Conservation (phyloP, 768 basidiomycete genomes). For the Tulasnella sp. region DNA sequence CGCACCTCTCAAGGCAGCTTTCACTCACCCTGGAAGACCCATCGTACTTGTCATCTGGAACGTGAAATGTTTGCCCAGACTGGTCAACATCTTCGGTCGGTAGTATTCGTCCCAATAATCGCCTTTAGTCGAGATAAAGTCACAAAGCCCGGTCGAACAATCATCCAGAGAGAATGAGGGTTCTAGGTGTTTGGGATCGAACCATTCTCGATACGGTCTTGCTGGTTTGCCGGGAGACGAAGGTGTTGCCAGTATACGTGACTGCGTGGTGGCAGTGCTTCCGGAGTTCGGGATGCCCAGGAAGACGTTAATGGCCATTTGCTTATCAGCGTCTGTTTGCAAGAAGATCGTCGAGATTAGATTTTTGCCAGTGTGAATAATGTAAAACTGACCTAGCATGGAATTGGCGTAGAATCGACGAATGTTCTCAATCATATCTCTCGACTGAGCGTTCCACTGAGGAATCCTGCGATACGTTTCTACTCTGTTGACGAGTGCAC, state of each 20-base stretch:
- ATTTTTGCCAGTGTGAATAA: neutral
- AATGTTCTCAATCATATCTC: conserved; percentile 93
- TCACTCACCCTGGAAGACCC: conserved; percentile 66
- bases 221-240: conserved; percentile 35
- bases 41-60: conserved; percentile 88
- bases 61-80: conserved; percentile 79
- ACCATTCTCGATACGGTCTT: conserved; percentile 82
- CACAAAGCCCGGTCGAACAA: conserved; percentile 52
- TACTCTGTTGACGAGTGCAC: conserved; percentile 89
- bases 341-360: neutral
- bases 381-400: conserved; percentile 53
- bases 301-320: conserved; percentile 95
- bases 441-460: conserved; percentile 95
- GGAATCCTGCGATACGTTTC: conserved; percentile 94
- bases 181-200: conserved; percentile 57
- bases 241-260: neutral
- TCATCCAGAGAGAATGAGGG: conserved; percentile 59
- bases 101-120: conserved; percentile 92
- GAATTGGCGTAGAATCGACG: conserved; percentile 93
- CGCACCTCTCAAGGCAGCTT: neutral
- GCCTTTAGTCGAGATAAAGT: conserved; percentile 35
- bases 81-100: conserved; percentile 73
- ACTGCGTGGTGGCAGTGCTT: neutral
- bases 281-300: conserved; percentile 48
- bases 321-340: conserved; percentile 82